Evolutionary conservation across 331 rosid genomes (phyloP), one percentile per base, ranked within the genome.

Genomic region (Pyrus hybrid): DNA sequence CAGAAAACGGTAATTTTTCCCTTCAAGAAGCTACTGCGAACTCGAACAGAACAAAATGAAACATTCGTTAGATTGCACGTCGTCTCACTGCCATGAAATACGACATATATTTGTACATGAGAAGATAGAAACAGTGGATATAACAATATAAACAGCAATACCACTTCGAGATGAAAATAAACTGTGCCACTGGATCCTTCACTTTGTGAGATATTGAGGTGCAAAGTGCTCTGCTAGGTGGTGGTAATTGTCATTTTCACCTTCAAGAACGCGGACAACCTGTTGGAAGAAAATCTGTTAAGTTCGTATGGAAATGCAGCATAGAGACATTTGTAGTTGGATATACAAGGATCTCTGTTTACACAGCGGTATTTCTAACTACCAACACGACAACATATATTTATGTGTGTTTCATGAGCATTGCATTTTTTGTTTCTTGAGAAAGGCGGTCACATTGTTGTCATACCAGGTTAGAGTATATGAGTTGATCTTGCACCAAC

Each of bases 231-330:
- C 93, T 62, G 80, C 88, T 51, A 88, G 28, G 21, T 84, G 77
- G 71, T 76, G 86, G 70, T 85, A 86, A 63, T 78, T 82, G 47
- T 74, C 82, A 47, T 76, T 87, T 70, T 85, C 93, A 33, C 96
- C 98, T 88, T 91, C 97, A n/a, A 93, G 96, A 81, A 89, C 83
- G 11, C 93, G 90, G 84, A 93, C 97, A 70, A 89, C 91, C 98
- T 91, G 86, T 54, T 70, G 72, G 17, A 25, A 41, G 20, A 9
- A 58, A 14, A 22, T 23, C 56, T 18, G 6, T 23, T 7, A 17
- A 49, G 21, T 17, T 17, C 56, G 0, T 17, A 49, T 17, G 6
- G 57, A 20, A 37, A 30, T 53, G 47, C 28, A 70, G 29, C 13
- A 13, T 32, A n/a, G 13, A 71, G 65, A 53, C 22, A 30, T 17